Base-by-base conservation (phyloP, 768 basidiomycete genomes). In the Mycena floridula region DNA sequence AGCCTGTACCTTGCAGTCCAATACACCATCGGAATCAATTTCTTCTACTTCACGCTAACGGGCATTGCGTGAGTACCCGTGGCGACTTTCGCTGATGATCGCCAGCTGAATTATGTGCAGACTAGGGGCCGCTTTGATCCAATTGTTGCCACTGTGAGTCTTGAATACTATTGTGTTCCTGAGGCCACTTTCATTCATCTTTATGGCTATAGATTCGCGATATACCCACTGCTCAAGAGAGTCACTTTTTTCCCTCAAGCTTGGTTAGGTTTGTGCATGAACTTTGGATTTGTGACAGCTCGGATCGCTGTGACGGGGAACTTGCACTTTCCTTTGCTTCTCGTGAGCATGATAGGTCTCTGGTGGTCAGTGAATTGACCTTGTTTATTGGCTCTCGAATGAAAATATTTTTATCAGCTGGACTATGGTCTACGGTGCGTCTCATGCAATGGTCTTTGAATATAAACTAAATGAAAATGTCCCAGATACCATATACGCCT, bases 401-500 rank as follows among this genome's bases (percentile, higher is more conserved):
- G 21, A 26, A 23, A 24, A 35, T 48, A 25, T 9, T 43, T 16
- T 30, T 25, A 22, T 13, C 41, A 74, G 72, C 37, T 74, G 72
- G 72, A 74, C 72, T 2, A 70, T 74, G 71, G 50, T 73, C 28
- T 74, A 74, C 46, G 72, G 72, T 72, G 52, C 15, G 27, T 45
- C 12, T 13, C n/a, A 22, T 22, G 21, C 36, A 60, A 55, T 46
- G 49, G 25, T 55, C 18, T 37, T 22, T 43, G 5, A 27, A 21
- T n/a, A 21, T 12, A 37, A 16, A n/a, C n/a, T n/a, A n/a, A n/a
- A n/a, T n/a, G n/a, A n/a, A 22, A 11, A 7, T n/a, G 11, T 30
- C 30, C 18, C 16, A 60, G 73, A 86, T 59, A 82, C 82, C 7
- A 80, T 85, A 48, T 89, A 90, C 56, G 86, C 84, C 15, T 87